Conservation (phyloP, 169 alveolate genomes). For the Sarcocystis neurona region DNA sequence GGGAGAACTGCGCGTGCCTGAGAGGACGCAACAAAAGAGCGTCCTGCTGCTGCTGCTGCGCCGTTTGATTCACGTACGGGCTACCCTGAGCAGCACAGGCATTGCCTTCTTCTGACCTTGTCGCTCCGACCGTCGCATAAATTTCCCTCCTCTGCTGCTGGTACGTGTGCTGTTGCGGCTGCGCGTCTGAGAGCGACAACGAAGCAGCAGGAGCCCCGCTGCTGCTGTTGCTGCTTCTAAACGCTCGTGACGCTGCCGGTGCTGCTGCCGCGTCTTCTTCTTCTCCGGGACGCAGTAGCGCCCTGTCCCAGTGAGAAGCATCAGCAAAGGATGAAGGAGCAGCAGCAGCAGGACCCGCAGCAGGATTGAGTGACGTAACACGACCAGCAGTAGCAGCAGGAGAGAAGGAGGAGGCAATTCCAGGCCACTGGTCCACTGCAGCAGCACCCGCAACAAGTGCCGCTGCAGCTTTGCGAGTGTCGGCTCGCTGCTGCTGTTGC, state of each 20-base stretch:
- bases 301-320: not conserved
- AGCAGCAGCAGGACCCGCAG: too few species aligned
- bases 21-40: too few species aligned
- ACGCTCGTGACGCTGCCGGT: not conserved
- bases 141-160: not conserved
- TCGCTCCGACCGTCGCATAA: too few species aligned
- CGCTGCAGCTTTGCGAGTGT: not conserved
- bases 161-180: not conserved
- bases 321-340: not conserved
- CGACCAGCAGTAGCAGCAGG: too few species aligned
- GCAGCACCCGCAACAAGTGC: not conserved
- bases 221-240: not conserved
- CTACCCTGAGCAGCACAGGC: too few species aligned
- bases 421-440: not conserved
- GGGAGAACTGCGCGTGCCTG: too few species aligned
- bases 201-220: not conserved
- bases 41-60: too few species aligned
- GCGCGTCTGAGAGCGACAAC: not conserved
- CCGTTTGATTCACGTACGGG: too few species aligned
- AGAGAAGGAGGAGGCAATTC: not conserved
- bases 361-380: too few species aligned
- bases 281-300: constrained; percentile 7
- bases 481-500: not conserved
- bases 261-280: not conserved
- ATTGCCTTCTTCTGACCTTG: too few species aligned